Base-by-base conservation (phyloP, 78 protist genomes). In the Cavenderia fasciculata region DNA sequence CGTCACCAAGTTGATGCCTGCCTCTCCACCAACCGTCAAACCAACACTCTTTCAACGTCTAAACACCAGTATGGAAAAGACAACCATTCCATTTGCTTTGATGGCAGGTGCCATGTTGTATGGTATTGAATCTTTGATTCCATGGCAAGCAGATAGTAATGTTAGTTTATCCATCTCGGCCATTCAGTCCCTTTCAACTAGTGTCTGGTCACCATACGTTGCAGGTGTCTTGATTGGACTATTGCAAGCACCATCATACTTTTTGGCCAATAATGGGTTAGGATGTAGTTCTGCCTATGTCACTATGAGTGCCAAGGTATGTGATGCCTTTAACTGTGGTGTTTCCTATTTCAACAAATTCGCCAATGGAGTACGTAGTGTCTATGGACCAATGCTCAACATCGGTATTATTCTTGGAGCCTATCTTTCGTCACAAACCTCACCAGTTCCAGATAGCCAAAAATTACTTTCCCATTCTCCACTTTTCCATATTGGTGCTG, bases 121-220 rank as follows among this genome's bases (percentile, higher is more conserved):
- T 21, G 49, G 29, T 1, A 25, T 85, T 4, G 92, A 85, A 57
- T 27, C 36, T 2, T 46, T n/a, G 2, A 33, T 85, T 31, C 85
- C 85, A 59, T 85, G 92, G 85, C 36, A 57, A 12, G 12, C n/a
- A 3, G 63, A 62, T 23, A 77, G 86, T 51, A 65, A 49, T 16
- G 71, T 47, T 5, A 4, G 57, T 16, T 8, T 40, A 16, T 25
- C 18, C 62, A 34, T 59, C 12, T 23, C 61, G 18, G 31, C 69
- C 0, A 40, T 63, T 23, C 72, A 57, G 12, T 51, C 85, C 0
- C 0, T 54, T 4, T 7, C 4, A n/a, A 41, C 54, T 1, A 33
- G n/a, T 10, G 46, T 75, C 38, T 82, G 90, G 90, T 31, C 90
- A 44, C 90, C 90, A 2, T 82, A 82, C 21, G 78, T 23, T 31